Base-by-base conservation (phyloP, 768 basidiomycete species). In the Mycena albidolilacea region DNA sequence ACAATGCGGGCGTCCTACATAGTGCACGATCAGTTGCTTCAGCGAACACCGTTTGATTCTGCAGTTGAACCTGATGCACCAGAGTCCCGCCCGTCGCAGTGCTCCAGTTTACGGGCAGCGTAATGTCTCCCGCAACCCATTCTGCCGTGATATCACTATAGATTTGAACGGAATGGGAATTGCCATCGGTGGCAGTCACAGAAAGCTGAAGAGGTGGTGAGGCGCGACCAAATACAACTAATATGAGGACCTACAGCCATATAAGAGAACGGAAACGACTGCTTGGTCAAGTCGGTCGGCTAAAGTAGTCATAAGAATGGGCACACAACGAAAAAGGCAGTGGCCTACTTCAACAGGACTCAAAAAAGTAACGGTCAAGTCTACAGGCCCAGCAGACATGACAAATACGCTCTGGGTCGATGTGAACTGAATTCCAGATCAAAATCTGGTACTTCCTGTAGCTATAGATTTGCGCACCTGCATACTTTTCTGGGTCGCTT, bases 391-490 rank as follows among this genome's bases (percentile, higher is more conserved):
- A 10, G 92, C 90, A 4, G 85, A 85, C 69, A 93, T 77, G 5
- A 87, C 84, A 72, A 93, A 93, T 41, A 84, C 85, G 74, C 89
- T 91, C 77, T 91, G 90, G 0, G 91, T 92, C 5, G 91, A 85
- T 3, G 92, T 93, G 77, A 92, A 92, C 92, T 92, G 37, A 9
- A 38, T 58, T 35, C 11, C 11, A 54, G 5, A 14, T 38, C 39
- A 63, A 10, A 7, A 17, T 44, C 1, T 30, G 41, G 23, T 10
- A 5, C 1, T 57, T 12, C 10, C 5, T 17, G 21, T 23, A 17
- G 39, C n/a, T n/a, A n/a, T 41, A 0, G 38, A 5, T 46, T 50
- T n/a, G 14, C 77, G n/a, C 70, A 90, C 91, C 77, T 83, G 78
- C 37, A 88, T 84, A 74, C 87, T 90, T 73, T 87, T 90, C 79